Conservation (phyloP, 805 yeast genomes). For the Myxozyma lipomycoides region DNA sequence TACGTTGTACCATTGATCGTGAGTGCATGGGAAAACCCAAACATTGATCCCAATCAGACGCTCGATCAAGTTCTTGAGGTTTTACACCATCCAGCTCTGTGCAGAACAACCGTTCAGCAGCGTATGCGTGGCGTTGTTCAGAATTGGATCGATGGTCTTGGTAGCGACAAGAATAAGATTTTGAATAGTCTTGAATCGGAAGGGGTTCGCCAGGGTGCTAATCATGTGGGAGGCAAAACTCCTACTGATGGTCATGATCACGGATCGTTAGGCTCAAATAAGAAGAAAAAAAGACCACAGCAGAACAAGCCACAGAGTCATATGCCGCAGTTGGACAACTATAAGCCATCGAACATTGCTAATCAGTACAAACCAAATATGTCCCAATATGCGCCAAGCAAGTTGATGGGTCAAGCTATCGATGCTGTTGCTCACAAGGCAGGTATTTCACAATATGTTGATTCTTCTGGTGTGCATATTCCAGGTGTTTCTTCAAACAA, state of each 20-base stretch:
- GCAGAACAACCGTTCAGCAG: constrained; percentile 20
- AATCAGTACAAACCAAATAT: neutral
- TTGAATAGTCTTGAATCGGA: constrained; percentile 18
- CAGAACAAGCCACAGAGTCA: constrained; percentile 5
- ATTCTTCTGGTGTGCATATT: neutral
- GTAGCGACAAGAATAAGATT: constrained; percentile 8
- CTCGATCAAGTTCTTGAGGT: constrained; percentile 22
- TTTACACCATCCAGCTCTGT: constrained; percentile 29
- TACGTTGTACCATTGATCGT: constrained; percentile 27
- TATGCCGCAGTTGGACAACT: neutral
- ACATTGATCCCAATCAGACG: constrained; percentile 19
- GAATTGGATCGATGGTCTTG: constrained; percentile 22
- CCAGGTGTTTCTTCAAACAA: neutral
- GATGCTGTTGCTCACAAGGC: constrained; percentile 3
- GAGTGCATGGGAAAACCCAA: constrained; percentile 25
- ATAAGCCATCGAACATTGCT: neutral
- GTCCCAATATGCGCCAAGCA: neutral
- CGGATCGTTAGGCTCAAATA: neutral
- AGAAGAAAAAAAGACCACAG: neutral
- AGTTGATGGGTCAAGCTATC: neutral
- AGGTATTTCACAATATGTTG: constrained; percentile 6
- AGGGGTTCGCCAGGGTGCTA: constrained; percentile 24
- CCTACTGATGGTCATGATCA: constrained; percentile 8
- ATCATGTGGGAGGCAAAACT: constrained; percentile 19
- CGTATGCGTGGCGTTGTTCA: constrained; percentile 23